A percentile compares a stretch with the other conserved stretches of the same genome.
These are phyloP conservation scores for Epichloe scottii DNA, from an alignment of 2,329 filamentous ascomycete genomes.

Conservation along the genomic window DNA sequence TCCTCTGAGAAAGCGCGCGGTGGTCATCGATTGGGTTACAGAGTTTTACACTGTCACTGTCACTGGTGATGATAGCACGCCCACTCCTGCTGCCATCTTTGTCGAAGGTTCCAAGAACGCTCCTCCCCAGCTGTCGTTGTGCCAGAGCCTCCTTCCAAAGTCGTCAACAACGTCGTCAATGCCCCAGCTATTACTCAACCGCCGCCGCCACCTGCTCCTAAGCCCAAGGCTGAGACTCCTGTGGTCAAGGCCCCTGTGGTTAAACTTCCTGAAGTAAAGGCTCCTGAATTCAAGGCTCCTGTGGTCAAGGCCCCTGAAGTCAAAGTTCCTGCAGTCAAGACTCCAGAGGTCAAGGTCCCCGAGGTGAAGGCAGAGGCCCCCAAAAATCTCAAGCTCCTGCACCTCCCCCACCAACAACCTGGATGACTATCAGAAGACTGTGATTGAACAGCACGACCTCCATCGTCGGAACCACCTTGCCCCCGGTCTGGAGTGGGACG, in stretches of 20 bases:
- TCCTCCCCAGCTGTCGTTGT: background rate
- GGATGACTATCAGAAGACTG: conserved; percentile 24
- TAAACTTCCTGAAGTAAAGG: background rate
- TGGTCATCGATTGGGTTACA: conserved; percentile 28
- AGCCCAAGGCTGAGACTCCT: background rate
- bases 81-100: background rate
- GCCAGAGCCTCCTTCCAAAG: background rate
- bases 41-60: conserved; percentile 33
- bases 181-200: background rate
- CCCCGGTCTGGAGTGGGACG: conserved; percentile 51
- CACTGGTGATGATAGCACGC: conserved; percentile 15
- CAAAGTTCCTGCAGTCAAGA: background rate
- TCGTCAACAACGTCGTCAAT: background rate
- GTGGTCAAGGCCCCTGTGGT: background rate
- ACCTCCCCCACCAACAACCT: background rate
- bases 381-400: conserved; percentile 1
- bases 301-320: background rate
- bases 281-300: background rate
- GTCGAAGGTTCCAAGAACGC: conserved; percentile 6
- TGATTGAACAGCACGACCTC: conserved; percentile 68
- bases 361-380: background rate
- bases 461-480: conserved; percentile 76
- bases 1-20: conserved; percentile 29
- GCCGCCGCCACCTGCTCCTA: conserved; percentile 4
- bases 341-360: background rate